Evolutionary conservation across 441 rosid genomes (phyloP).

Genomic region (Populus trichocarpa): DNA sequence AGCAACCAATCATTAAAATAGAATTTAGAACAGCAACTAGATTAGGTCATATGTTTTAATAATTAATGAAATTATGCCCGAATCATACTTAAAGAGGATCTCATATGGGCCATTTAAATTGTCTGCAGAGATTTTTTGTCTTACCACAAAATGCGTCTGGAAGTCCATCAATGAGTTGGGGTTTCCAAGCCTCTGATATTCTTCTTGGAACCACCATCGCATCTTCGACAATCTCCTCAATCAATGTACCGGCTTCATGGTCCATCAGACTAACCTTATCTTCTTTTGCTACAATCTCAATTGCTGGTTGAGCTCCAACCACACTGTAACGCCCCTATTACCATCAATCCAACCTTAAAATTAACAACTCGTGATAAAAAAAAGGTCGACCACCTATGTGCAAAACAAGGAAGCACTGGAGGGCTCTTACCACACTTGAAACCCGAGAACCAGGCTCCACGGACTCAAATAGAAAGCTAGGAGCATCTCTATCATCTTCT

Average conservation of each 20-base stretch:
- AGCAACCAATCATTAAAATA: background rate
- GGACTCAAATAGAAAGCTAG: slow-evolving; percentile 86
- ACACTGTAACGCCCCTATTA: slow-evolving; percentile 72
- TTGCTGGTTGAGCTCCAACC: slow-evolving; percentile 77
- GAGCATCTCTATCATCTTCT: slow-evolving; percentile 86
- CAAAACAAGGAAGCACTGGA: background rate
- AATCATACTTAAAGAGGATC: background rate
- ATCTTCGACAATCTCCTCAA: slow-evolving; percentile 67
- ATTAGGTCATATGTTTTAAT: background rate
- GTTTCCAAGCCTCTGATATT: slow-evolving; percentile 76
- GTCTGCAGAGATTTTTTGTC: slow-evolving; percentile 14
- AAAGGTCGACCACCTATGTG: background rate
- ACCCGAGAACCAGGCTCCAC: slow-evolving; percentile 62
- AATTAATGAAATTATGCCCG: background rate
- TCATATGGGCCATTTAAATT: background rate
- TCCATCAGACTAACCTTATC: slow-evolving; percentile 73
- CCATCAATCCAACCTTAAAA: slow-evolving; percentile 20
- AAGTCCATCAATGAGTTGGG: slow-evolving; percentile 62
- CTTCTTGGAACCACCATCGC: slow-evolving; percentile 71
- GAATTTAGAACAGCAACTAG: background rate
- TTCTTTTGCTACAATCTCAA: slow-evolving; percentile 82
- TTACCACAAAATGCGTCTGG: slow-evolving; percentile 90
- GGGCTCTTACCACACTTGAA: slow-evolving; percentile 56
- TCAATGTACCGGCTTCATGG: slow-evolving; percentile 49
- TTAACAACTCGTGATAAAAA: background rate